These are phyloP conservation scores for Fabrea salina DNA, from an alignment of 169 alveolate species.

Conservation along the genomic window DNA sequence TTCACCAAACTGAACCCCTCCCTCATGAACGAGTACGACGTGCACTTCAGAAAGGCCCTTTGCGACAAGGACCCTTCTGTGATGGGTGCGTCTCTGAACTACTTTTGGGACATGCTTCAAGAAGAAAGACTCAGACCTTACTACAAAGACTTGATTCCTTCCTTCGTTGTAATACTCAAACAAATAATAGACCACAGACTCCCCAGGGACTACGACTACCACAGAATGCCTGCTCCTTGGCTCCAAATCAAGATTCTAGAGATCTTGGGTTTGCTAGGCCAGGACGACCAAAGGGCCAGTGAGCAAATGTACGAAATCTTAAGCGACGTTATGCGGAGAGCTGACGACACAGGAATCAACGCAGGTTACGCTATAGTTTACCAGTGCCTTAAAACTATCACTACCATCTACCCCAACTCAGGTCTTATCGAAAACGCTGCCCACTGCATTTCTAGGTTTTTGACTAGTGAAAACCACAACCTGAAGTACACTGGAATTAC, in stretches of 20 bases:
- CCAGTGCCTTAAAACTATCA: constrained; percentile 88
- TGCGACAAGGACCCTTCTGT: constrained; percentile 94
- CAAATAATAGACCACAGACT: constrained; percentile 90
- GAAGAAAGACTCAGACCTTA: constrained; percentile 62
- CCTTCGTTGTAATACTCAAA: constrained; percentile 86
- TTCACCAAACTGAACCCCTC: constrained; percentile 73
- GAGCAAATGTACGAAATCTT: constrained; percentile 90
- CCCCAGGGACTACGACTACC: constrained; percentile 93
- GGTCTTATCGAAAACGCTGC: constrained; percentile 89
- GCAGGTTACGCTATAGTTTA: constrained; percentile 91
- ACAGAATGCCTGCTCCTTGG: constrained; percentile 97
- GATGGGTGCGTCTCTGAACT: constrained; percentile 88
- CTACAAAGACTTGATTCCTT: constrained; percentile 82
- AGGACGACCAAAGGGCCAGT: constrained; percentile 83
- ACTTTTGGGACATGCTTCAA: constrained; percentile 70
- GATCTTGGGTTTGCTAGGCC: constrained; percentile 79
- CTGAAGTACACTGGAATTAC: constrained; percentile 91
- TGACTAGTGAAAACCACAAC: constrained; percentile 89
- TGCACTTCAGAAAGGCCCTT: constrained; percentile 83
- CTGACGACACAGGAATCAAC: constrained; percentile 88
- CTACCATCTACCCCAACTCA: constrained; percentile 87
- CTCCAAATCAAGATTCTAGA: constrained; percentile 86
- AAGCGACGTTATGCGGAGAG: constrained; percentile 80
- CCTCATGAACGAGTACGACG: constrained; percentile 59
- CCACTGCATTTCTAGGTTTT: constrained; percentile 86